Conservation (phyloP, 2,329 filamentous ascomycete species). For the Aspergillus glaucus region DNA sequence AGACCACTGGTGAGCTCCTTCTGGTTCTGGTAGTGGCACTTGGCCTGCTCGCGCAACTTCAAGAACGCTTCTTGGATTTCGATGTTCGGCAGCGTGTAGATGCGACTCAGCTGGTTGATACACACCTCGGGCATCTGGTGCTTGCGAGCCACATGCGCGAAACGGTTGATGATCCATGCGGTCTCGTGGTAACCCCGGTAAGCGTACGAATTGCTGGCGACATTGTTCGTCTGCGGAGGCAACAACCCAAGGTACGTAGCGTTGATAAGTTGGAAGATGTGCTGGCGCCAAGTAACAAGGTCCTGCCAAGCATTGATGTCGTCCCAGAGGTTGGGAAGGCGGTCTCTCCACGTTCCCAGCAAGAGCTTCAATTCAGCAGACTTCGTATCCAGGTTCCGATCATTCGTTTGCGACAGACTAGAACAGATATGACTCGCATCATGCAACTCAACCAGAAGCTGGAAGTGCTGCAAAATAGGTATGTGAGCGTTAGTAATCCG, state of each 20-base stretch:
- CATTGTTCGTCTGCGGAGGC: constrained; percentile 71
- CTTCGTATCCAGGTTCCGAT: constrained; percentile 82
- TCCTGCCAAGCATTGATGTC: constrained; percentile 99
- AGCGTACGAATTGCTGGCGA: constrained; percentile 85
- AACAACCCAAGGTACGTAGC: constrained; percentile 81
- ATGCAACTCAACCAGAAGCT: constrained; percentile 93
- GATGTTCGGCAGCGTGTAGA: constrained; percentile 98
- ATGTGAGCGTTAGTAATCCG: constrained; percentile 93
- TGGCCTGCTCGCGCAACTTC: constrained; percentile 96
- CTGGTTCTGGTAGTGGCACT: constrained; percentile 95
- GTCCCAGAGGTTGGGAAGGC: constrained; percentile 96
- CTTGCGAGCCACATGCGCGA: constrained; percentile 94
- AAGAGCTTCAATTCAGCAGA: constrained; percentile 92
- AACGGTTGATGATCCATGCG: constrained; percentile 99
- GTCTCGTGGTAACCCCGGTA: constrained; percentile 98
- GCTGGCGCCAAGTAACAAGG: constrained; percentile 97
- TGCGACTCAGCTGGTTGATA: constrained; percentile 91
- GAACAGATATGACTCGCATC: constrained; percentile 95
- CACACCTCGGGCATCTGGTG: constrained; percentile 95
- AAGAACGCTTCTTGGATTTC: constrained; percentile 99
- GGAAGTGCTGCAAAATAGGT: constrained; percentile 92
- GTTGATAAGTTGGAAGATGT: constrained; percentile 98
- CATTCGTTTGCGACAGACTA: constrained; percentile 78
- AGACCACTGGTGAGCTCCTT: constrained; percentile 86
- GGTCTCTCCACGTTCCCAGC: constrained; percentile 89